Evolutionary conservation across 345 rosid species (phyloP).

Genomic region (Murraya koenigii): DNA sequence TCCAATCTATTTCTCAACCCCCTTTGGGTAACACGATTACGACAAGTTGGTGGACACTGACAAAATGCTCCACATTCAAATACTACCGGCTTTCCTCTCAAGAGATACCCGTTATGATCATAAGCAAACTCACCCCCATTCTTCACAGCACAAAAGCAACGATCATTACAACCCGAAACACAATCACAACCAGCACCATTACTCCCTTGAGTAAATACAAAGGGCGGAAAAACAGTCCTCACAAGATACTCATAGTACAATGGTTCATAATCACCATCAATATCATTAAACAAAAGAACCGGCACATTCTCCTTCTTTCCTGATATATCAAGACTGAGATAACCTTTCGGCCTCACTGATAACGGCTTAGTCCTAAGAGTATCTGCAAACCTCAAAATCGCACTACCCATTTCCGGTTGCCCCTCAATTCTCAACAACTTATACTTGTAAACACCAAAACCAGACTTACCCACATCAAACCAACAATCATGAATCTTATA

Average conservation of each 20-base stretch:
- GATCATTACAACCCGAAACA: slow-evolving; percentile 55
- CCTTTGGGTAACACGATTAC: slow-evolving; percentile 73
- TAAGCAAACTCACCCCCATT: slow-evolving; percentile 85
- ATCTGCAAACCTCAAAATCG: slow-evolving; percentile 60
- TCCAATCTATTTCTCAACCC: slow-evolving; percentile 73
- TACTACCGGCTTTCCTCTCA: slow-evolving; percentile 72
- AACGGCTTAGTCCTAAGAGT: slow-evolving; percentile 53
- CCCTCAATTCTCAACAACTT: slow-evolving; percentile 72
- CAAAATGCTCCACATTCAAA: slow-evolving; percentile 82
- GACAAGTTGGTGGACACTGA: slow-evolving; percentile 70
- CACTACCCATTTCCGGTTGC: slow-evolving; percentile 82
- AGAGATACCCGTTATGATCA: slow-evolving; percentile 57
- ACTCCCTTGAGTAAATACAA: slow-evolving; percentile 31
- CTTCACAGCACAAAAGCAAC: slow-evolving; percentile 66
- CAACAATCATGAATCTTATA: slow-evolving; percentile 79
- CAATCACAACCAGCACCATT: slow-evolving; percentile 71
- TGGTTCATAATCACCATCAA: slow-evolving; percentile 75
- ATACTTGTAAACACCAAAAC: slow-evolving; percentile 85
- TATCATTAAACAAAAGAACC: slow-evolving; percentile 67
- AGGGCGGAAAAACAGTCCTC: slow-evolving; percentile 61
- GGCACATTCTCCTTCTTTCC: slow-evolving; percentile 60
- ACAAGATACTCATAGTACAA: slow-evolving; percentile 75
- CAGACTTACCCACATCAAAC: slow-evolving; percentile 90
- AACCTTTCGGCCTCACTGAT: slow-evolving; percentile 64
- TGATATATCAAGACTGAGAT: slow-evolving; percentile 75